phyloP scores from a whole-genome alignment of 1,284 basidiomycete genomes.

The Cryptococcus sp. region DNA sequence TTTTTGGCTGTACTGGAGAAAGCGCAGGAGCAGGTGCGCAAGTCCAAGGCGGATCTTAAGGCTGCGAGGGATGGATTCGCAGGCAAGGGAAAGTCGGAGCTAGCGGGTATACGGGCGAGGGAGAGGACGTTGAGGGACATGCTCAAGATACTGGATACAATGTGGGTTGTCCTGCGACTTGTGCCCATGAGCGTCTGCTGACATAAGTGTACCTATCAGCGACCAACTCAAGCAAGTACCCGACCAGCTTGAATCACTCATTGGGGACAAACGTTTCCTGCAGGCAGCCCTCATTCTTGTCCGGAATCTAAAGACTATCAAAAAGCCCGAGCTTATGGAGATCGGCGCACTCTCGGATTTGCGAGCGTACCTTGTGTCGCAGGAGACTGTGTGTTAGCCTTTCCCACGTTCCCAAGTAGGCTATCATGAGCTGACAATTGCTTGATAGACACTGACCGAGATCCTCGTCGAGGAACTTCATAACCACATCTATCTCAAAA shows the following conservation, averaged over 20 bases:
- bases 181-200: background rate
- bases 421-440: background rate
- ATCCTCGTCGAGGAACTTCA: conserved; percentile 95
- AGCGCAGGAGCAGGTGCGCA: conserved; percentile 68
- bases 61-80: conserved; percentile 54
- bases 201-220: conserved; percentile 51
- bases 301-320: conserved; percentile 83
- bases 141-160: conserved; percentile 82
- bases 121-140: conserved; percentile 84
- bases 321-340: conserved; percentile 87
- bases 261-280: conserved; percentile 90
- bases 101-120: conserved; percentile 78
- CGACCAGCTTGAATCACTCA: conserved; percentile 86
- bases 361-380: conserved; percentile 75
- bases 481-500: conserved; percentile 95
- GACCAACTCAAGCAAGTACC: conserved; percentile 88
- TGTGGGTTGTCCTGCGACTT: conserved; percentile 57
- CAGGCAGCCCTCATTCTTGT: conserved; percentile 87
- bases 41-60: conserved; percentile 67
- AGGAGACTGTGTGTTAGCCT: conserved; percentile 70
- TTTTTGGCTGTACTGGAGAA: conserved; percentile 66
- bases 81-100: conserved; percentile 59
- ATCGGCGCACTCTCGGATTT: conserved; percentile 91
- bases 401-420: no score
- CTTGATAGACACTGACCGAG: conserved; percentile 71